phyloP scores from a whole-genome alignment of 2,329 filamentous ascomycete species.

The Curvularia sp. region DNA sequence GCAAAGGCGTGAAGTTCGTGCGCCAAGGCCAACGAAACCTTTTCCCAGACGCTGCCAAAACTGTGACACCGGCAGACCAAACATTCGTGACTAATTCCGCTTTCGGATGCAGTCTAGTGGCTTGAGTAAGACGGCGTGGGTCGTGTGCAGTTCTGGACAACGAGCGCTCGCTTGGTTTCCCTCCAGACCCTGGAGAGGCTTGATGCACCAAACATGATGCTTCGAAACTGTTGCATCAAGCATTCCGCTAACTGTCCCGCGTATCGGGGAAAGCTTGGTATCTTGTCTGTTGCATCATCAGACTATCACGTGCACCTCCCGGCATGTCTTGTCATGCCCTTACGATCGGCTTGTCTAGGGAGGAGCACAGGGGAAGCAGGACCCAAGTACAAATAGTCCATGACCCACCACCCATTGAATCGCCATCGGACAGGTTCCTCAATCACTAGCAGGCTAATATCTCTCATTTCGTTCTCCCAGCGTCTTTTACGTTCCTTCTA shows the following conservation, averaged over 20 bases:
- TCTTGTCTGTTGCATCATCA: constrained; percentile 19
- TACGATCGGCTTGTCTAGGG: background rate
- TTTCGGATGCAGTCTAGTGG: constrained; percentile 13
- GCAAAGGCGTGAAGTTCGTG: constrained; percentile 26
- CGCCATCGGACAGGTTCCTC: constrained; percentile 41
- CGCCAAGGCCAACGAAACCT: constrained; percentile 44
- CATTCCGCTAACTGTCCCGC: constrained; percentile 19
- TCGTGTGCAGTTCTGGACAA: constrained; percentile 19
- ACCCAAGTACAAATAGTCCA: constrained; percentile 35
- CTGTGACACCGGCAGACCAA: constrained; percentile 36
- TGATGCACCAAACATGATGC: constrained; percentile 27
- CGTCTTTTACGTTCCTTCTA: constrained; percentile 21
- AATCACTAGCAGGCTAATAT: constrained; percentile 36
- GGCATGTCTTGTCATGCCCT: constrained; percentile 17
- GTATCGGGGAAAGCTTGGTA: background rate
- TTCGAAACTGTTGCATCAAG: constrained; percentile 25
- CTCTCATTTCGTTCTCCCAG: constrained; percentile 25
- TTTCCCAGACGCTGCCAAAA: constrained; percentile 44
- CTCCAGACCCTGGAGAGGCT: constrained; percentile 11
- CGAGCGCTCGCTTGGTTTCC: constrained; percentile 9
- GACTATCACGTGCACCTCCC: constrained; percentile 13
- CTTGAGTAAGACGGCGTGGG: constrained; percentile 19
- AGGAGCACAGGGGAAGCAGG: background rate
- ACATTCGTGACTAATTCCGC: constrained; percentile 26
- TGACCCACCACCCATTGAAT: constrained; percentile 16